Percentiles rank a stretch among this genome's conserved stretches.
Evolutionary conservation across 495 filamentous ascomycete genomes (phyloP).

Genomic region (Saxophila tyrrhenica): DNA sequence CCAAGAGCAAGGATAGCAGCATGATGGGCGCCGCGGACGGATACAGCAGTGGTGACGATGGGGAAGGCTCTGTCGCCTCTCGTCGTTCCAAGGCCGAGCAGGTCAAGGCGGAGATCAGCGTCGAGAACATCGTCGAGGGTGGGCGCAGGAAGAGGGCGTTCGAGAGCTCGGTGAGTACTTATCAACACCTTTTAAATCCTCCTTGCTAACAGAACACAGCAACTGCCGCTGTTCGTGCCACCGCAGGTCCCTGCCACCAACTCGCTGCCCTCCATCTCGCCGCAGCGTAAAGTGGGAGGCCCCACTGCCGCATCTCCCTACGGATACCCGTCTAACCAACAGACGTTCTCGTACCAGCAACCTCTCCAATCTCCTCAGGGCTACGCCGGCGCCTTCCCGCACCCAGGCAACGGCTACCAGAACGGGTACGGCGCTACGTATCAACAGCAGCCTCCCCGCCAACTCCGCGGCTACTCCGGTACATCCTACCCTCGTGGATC

Average conservation of each 20-base stretch:
- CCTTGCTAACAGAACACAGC: constrained; percentile 41
- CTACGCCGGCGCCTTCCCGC: constrained; percentile 39
- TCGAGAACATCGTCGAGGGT: constrained; percentile 96
- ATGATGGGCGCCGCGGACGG: constrained; percentile 55
- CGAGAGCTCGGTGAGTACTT: constrained; percentile 76
- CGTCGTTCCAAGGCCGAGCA: constrained; percentile 66
- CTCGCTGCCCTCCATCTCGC: constrained; percentile 85
- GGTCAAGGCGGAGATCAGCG: constrained; percentile 87
- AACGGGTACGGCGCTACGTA: constrained; percentile 34
- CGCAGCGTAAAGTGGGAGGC: constrained; percentile 61
- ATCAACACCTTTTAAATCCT: constrained; percentile 3
- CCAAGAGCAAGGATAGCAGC: constrained; percentile 58
- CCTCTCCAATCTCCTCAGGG: constrained; percentile 69
- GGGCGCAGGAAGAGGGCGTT: constrained; percentile 91
- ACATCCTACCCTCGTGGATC: constrained; percentile 37
- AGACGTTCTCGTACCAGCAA: constrained; percentile 59
- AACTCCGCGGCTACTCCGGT: constrained; percentile 50
- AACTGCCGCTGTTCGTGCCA: constrained; percentile 87
- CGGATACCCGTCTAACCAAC: constrained; percentile 55
- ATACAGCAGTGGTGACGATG: constrained; percentile 74
- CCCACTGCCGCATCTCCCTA: constrained; percentile 57
- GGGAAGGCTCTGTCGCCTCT: constrained; percentile 57
- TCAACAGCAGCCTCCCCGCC: constrained; percentile 44
- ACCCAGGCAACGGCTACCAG: background rate
- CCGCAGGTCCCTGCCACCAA: constrained; percentile 80